These are phyloP conservation scores for Brasenia schreberi DNA, from an alignment of 164 flowering plant genomes.

Conservation along the genomic window DNA sequence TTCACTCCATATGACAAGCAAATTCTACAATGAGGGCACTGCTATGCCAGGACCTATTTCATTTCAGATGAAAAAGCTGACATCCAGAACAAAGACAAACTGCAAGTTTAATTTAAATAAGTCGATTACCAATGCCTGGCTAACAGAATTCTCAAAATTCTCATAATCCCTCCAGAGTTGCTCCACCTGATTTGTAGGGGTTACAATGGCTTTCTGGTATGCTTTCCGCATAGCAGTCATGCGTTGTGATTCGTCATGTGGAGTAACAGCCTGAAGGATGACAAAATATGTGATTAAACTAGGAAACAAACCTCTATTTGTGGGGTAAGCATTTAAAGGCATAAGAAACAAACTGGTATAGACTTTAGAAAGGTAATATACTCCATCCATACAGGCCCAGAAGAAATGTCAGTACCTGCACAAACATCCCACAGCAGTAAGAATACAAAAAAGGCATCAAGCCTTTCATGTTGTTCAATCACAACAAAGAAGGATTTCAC, in stretches of 20 bases:
- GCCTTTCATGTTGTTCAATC: too few species aligned
- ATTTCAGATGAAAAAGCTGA: neutral
- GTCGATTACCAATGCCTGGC: slow-evolving; percentile 71
- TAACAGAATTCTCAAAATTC: slow-evolving; percentile 92
- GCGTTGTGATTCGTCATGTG: slow-evolving; percentile 78
- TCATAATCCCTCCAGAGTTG: slow-evolving; percentile 97
- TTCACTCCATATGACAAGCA: too few species aligned
- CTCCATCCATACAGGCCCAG: slow-evolving; percentile 98
- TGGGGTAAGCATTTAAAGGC: neutral
- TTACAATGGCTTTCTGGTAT: slow-evolving; percentile 85
- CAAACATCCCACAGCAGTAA: neutral
- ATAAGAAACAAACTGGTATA: slow-evolving; percentile 43
- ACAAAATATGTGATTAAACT: neutral
- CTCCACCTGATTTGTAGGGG: slow-evolving; percentile 88
- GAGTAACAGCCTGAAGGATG: slow-evolving; percentile 36
- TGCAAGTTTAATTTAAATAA: slow-evolving; percentile 1
- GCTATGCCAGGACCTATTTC: too few species aligned
- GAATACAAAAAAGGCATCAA: neutral
- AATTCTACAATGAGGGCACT: too few species aligned
- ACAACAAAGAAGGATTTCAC: too few species aligned
- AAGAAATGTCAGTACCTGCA: slow-evolving; percentile 80
- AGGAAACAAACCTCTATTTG: neutral
- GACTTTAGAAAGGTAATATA: slow-evolving; percentile 78
- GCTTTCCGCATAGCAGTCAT: slow-evolving; percentile 79
- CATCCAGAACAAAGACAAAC: neutral